Evolutionary conservation across 306 rosid species (phyloP).

Genomic region (Lathyrus oleraceus): DNA sequence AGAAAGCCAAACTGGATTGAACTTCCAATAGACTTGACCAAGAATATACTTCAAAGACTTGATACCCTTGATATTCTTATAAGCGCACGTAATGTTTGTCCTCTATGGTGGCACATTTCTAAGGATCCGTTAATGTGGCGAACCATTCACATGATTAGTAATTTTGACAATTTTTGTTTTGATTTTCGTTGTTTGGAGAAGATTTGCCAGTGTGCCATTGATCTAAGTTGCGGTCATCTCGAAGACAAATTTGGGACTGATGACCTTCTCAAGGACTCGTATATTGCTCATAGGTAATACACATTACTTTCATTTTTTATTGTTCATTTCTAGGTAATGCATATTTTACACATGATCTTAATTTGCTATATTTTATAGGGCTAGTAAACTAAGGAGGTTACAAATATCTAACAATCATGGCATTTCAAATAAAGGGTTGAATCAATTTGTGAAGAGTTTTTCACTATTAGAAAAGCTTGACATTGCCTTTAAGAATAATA

Average conservation of each 20-base stretch:
- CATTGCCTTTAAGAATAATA: neutral
- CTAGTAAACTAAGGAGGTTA: neutral
- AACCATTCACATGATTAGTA: neutral
- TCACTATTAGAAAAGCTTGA: neutral
- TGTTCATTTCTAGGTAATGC: neutral
- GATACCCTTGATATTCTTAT: neutral
- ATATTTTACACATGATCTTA: no score
- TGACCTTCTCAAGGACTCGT: neutral
- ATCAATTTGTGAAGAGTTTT: neutral
- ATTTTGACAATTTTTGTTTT: fast-evolving
- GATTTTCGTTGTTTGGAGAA: neutral
- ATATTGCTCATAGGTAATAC: neutral
- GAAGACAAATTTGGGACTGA: neutral
- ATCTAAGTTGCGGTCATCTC: neutral
- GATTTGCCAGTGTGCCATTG: neutral
- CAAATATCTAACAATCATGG: fast-evolving
- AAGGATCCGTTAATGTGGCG: slow-evolving; percentile 13
- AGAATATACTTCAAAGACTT: neutral
- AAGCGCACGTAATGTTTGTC: neutral
- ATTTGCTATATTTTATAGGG: neutral
- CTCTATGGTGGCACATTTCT: neutral
- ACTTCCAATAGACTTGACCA: neutral
- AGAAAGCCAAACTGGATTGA: neutral
- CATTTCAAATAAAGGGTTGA: neutral
- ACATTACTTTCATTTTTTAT: no score